Base-by-base conservation (phyloP, 1,284 basidiomycete species). In the Pisolithus thermaeus region DNA sequence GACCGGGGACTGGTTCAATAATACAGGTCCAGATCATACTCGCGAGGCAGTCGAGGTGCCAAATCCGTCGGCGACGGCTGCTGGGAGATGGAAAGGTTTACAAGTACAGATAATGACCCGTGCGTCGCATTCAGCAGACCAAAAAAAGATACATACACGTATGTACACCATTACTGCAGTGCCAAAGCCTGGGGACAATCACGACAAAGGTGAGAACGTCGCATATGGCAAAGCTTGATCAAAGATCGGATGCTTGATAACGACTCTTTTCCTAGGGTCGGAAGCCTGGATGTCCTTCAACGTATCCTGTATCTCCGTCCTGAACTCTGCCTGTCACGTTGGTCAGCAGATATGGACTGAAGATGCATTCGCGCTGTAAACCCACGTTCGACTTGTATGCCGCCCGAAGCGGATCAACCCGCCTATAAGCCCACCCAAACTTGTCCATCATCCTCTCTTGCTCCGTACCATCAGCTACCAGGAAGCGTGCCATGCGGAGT, bases 391-490 rank as follows among this genome's bases (percentile, higher is more conserved):
- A 59, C 20, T 66, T 61, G 58, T 69, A 78, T 6, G 67, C 62
- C 0, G 70, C 58, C 38, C 67, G 61, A 51, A 82, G 65, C 7
- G 73, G 70, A 20, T 66, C 58, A 23, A 73, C 73, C 53, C 76
- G 71, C 51, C 71, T 68, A 69, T 70, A 80, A 0, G 71, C 70
- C 84, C 83, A 87, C 1, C 65, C 65, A 60, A 71, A 80, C 49
- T 79, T 70, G 14, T 53, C 61, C 60, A 77, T 59, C 72, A 79
- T 77, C 56, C 61, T 72, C 47, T 83, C 81, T 59, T 73, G 71
- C 42, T 66, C 66, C 12, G 51, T 46, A 8, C 52, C 52, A 39
- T 77, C 67, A 1, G 69, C 59, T 9, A 65, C 59, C 41, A 87
- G 63, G 58, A 81, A 84, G 47, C 67, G 69, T 8, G 80, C 81